Evolutionary conservation across 2,329 filamentous ascomycete species (phyloP), one percentile per base, ranked within the genome.

Genomic region (Paraphoma chrysanthemicola): DNA sequence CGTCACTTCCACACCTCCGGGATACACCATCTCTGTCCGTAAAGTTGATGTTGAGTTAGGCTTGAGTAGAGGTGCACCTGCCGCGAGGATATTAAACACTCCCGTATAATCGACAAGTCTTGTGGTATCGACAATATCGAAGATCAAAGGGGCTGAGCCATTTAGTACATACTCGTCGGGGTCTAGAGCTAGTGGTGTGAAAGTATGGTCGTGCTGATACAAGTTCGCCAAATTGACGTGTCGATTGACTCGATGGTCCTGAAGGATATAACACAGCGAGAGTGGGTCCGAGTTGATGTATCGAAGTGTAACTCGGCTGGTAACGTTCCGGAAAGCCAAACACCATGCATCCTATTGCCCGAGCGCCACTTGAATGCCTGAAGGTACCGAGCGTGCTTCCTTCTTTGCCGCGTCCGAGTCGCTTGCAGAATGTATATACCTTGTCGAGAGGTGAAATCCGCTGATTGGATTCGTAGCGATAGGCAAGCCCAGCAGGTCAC

Each of bases 101-200:
- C 81, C 82, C 7, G 81, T 17, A 48, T 79, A 74, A 53, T 83
- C 81, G 1, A 74, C 67, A 10, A 85, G 69, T 50, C 80, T 81
- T 51, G 69, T 85, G 0, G 84, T 86, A 58, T 89, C 85, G 51
- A 89, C 83, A 4, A 83, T 75, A 63, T 87, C 80, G 62, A 88
- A 89, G 3, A 52, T 44, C 4, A 60, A 70, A 0, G 83, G 81
- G 0, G 77, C 80, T 12, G 52, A 48, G 1, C 68, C 66, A n/a
- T 45, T 33, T 16, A 45, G n/a, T 4, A 5, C n/a, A 59, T 86
- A 86, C 3, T 78, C 75, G 1, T 56, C 57, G 1, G 67, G 44
- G 45, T 85, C 79, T 4, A 88, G 73, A 1, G 69, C 54, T 3
- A 86, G 66, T 1, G 72, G 64, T 8, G 75, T n/a, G 39, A 16